Base-by-base conservation (phyloP, 2,329 filamentous ascomycete genomes). In the Delphinella strobiligena region DNA sequence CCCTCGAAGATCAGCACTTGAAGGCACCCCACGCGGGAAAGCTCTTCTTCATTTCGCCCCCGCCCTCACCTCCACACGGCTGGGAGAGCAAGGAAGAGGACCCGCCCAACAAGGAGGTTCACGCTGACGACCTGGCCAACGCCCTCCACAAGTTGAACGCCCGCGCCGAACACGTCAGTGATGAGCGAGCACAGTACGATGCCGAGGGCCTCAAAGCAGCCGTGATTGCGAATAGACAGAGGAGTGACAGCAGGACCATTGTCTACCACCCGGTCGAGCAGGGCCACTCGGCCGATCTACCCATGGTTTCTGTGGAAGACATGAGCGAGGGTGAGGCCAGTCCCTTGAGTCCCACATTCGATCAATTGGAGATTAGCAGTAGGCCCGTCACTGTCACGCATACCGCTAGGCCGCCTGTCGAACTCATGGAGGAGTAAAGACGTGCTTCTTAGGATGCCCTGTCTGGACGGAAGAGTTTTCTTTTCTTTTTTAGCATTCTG, bases 21-120 rank as follows among this genome's bases (percentile, higher is more conserved):
- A 61, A 71, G 42, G 66, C 68, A 4, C 76, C 76, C 2, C 69
- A 77, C 41, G 61, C 66, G 37, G 67, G 74, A 43, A 78, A 77
- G 52, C 61, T 79, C 33, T 79, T 80, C 66, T 80, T 80, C 58
- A 80, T 80, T 58, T 71, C 65, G 33, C 76, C 76, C 37, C 76
- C 76, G 10, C 76, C 76, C 0, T 70, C 64, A 43, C 76, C 76
- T 34, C 76, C 76, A 2, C 71, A 76, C 54, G 76, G 76, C 35
- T 80, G 76, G 76, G 71, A 75, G 54, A 67, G 75, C 61, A 67
- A 68, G 44, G 67, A 71, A 41, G 76, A 80, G 52, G 75, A 74
- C 18, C 71, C 75, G 9, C 76, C 76, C 4, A 80, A 80, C 57
- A 78, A 74, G 56, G 69, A 78, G 42, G 75, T 78, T 7, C 74